Base-by-base conservation (phyloP, 352 stramenopile species). In the Globisporangium radiosum region DNA sequence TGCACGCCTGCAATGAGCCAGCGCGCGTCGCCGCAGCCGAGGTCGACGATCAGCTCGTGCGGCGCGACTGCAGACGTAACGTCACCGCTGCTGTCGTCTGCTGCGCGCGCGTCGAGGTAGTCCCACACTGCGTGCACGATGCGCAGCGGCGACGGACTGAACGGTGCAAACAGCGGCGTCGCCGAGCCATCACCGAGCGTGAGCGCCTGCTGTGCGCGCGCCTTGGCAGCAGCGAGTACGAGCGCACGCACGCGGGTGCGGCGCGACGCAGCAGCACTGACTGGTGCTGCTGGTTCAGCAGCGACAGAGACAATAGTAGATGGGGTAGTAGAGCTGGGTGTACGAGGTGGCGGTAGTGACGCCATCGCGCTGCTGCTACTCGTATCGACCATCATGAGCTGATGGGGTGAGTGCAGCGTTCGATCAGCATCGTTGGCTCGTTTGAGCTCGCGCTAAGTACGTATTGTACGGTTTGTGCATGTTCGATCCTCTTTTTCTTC, bases 11-110 rank as follows among this genome's bases (percentile, higher is more conserved):
- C 77, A 36, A 95, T 69, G 43, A 93, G 69, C 83, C 85, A 95
- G 1, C 83, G 79, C 37, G 68, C 85, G 63, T 95, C 83, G 36
- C 85, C 85, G 38, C 83, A 95, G 43, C 83, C 83, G 50, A 93
- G 77, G 60, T 94, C 85, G 39, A 94, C 81, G 25, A 94, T 63
- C 45, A 92, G 66, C 44, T 95, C 83, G 6, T 72, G 14, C 0
- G 54, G 14, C 1, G 40, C 52, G 15, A 91, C 65, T 0, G 58
- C 42, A 9, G 67, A 36, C 0, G 10, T 15, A 5, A 2, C 15
- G 19, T 25, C 19, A 25, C 19, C 19, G 7, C 7, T 59, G 8
- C 14, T 39, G 6, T 7, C 8, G 5, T 45, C 10, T 61, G 47
- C 17, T 60, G 49, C 0, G 17, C 15, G 36, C 2, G 54, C 38